Conservation (phyloP, 1,284 basidiomycete species). For the Ceratobasidium sp. region DNA sequence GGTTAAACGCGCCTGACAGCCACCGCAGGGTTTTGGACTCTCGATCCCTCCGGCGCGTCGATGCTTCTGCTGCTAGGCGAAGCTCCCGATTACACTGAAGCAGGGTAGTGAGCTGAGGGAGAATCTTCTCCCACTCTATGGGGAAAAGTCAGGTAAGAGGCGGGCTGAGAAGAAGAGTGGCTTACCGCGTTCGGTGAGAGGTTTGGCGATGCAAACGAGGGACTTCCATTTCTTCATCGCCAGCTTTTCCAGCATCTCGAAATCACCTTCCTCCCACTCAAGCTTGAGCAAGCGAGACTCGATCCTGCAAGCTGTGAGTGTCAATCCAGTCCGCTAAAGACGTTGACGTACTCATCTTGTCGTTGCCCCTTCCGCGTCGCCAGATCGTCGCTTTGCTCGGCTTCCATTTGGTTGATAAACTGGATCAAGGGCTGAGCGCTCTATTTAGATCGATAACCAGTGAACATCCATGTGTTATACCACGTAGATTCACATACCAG, state of each 20-base stretch:
- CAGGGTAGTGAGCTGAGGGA: not conserved
- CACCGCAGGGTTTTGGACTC: not conserved
- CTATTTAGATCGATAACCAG: not conserved
- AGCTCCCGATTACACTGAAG: slow-evolving; percentile 7
- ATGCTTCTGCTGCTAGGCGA: not conserved
- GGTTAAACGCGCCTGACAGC: not conserved
- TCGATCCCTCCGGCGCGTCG: not conserved
- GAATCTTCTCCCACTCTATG: slow-evolving; percentile 11
- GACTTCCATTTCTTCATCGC: slow-evolving; percentile 17
- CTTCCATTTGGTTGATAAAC: slow-evolving; percentile 10
- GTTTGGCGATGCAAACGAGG: not conserved
- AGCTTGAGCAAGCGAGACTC: slow-evolving; percentile 22
- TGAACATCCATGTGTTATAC: not conserved
- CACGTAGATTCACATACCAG: not conserved
- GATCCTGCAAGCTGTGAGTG: not conserved
- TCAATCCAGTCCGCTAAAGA: no score
- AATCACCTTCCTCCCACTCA: slow-evolving; percentile 16
- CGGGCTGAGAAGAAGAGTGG: not conserved
- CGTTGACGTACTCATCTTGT: slow-evolving; percentile 1
- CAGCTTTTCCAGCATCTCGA: not conserved
- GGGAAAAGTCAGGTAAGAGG: not conserved
- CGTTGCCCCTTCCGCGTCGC: not conserved
- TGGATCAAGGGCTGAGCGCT: not conserved
- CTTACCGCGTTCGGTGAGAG: slow-evolving; percentile 10
- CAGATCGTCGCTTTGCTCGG: not conserved